phyloP scores from a whole-genome alignment of 2,329 filamentous ascomycete genomes.

The Macrophomina pseudophaseolina region DNA sequence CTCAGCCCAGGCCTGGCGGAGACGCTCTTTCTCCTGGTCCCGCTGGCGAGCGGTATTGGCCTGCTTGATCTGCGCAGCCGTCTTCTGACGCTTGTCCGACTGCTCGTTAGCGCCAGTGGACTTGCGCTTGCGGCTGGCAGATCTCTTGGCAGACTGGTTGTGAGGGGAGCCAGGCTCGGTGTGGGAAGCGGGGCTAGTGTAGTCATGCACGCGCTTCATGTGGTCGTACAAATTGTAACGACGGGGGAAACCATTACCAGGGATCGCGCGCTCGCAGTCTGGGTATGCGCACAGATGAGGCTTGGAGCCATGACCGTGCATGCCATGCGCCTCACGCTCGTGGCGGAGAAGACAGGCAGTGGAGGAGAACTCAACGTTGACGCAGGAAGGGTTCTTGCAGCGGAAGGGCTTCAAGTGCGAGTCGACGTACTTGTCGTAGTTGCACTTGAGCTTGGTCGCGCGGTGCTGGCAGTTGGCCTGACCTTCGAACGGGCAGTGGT shows the following conservation, averaged over 20 bases:
- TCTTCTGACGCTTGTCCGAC: constrained; percentile 42
- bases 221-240: constrained; percentile 97
- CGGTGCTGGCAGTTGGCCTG: constrained; percentile 81
- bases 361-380: constrained; percentile 88
- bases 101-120: constrained; percentile 36
- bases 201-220: constrained; percentile 90
- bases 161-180: constrained; percentile 39
- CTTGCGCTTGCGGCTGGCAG: constrained; percentile 44
- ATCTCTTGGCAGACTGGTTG: constrained; percentile 35
- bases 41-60: constrained; percentile 39
- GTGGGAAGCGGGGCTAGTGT: constrained; percentile 44
- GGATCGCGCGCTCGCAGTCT: constrained; percentile 81
- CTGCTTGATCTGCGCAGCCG: constrained; percentile 34
- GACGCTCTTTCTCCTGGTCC: constrained; percentile 36
- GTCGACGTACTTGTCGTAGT: constrained; percentile 98
- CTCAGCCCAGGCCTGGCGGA: constrained; percentile 40
- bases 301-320: constrained; percentile 93
- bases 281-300: constrained; percentile 88
- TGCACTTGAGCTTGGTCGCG: constrained; percentile 96
- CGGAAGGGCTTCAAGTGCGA: constrained; percentile 96
- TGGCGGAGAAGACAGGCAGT: constrained; percentile 94
- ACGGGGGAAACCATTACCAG: constrained; percentile 88
- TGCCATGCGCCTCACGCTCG: constrained; percentile 92
- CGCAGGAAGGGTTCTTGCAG: constrained; percentile 84
- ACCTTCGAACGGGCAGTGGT: constrained; percentile 89